Evolutionary conservation across 2,329 filamentous ascomycete species (phyloP), one percentile per base, ranked within the genome.

Genomic region (Hypomyces perniciosus): DNA sequence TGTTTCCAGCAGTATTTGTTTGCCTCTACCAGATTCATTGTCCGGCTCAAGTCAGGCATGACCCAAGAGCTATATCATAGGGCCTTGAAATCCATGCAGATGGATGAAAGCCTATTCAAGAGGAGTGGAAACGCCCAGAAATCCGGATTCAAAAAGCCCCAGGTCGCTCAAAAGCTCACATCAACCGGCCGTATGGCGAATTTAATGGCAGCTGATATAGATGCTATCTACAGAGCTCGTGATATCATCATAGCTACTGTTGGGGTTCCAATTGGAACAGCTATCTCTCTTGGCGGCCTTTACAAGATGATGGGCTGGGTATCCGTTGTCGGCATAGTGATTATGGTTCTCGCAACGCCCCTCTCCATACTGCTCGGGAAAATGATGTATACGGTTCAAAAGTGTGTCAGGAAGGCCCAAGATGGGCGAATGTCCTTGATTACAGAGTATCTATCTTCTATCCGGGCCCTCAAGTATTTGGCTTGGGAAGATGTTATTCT

Each of bases 381-480:
- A 26, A 63, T 62, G 26, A 80, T 81, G 70, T 73, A 73, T 48
- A 67, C 64, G 35, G 69, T 74, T 20, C 75, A 81, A 60, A 70
- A 71, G 38, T 68, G 71, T 13, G 75, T 79, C 39, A 75, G 78
- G 56, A 71, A 72, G 49, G 74, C 77, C 26, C 79, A 80, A 44
- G 79, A 82, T 59, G 69, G 71, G 12, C 74, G 79, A 27, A 76
- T 83, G 48, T 80, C 78, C 1, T 70, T 78, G 20, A 73, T 81
- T 12, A 76, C 77, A 1, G 79, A 83, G 58, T 81, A 80, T 56
- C 68, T 82, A 28, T 66, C 72, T 27, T 79, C 78, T 6, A 80
- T 82, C 50, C 72, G 75, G 8, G 76, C 76, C 9, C 74, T 83
- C 63, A 83, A 83, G 59, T 81, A 80, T 56, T 81, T 83, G 60